A percentile compares a stretch with the other conserved stretches of the same genome.
Conservation (phyloP, 2,329 filamentous ascomycete species). For the Cladosporium cucumerinum region DNA sequence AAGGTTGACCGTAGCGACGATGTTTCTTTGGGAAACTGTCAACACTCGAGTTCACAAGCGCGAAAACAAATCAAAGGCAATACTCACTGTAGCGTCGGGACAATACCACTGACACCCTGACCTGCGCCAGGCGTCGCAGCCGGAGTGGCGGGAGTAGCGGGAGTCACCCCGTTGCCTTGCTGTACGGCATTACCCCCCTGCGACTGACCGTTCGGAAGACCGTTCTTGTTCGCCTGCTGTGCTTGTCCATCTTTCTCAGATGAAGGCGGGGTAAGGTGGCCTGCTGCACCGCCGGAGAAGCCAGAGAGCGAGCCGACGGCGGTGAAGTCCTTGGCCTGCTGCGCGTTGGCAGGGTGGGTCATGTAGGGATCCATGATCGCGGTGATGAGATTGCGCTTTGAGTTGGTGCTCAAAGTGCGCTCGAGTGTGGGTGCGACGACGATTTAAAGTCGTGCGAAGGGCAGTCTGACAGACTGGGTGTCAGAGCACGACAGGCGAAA, state of each 20-base stretch:
- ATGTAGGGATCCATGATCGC: constrained; percentile 74
- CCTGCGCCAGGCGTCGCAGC: constrained; percentile 84
- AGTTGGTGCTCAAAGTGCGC: constrained; percentile 13
- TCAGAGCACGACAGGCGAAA: constrained; percentile 5
- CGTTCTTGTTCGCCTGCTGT: constrained; percentile 50
- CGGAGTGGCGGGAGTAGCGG: constrained; percentile 84
- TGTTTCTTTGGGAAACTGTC: constrained; percentile 67
- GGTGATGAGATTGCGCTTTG: constrained; percentile 19
- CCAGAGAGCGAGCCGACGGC: constrained; percentile 80
- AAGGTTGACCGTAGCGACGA: constrained; percentile 97
- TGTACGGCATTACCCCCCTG: constrained; percentile 55
- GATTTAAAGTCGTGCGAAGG: constrained; percentile 1
- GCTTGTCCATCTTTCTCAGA: constrained; percentile 64
- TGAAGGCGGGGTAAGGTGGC: constrained; percentile 77
- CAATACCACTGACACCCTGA: constrained; percentile 81
- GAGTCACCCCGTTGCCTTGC: constrained; percentile 54
- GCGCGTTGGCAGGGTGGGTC: constrained; percentile 85
- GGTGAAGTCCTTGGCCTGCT: constrained; percentile 94
- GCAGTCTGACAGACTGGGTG: constrained; percentile 12
- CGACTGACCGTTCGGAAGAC: constrained; percentile 46
- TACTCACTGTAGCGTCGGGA: constrained; percentile 96
- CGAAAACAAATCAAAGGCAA: constrained; percentile 38
- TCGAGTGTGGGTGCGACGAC: constrained; percentile 14
- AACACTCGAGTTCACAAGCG: constrained; percentile 28
- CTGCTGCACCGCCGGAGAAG: constrained; percentile 73